These are phyloP conservation scores for Naematelia encephala DNA, from an alignment of 768 basidiomycete genomes.

Conservation along the genomic window DNA sequence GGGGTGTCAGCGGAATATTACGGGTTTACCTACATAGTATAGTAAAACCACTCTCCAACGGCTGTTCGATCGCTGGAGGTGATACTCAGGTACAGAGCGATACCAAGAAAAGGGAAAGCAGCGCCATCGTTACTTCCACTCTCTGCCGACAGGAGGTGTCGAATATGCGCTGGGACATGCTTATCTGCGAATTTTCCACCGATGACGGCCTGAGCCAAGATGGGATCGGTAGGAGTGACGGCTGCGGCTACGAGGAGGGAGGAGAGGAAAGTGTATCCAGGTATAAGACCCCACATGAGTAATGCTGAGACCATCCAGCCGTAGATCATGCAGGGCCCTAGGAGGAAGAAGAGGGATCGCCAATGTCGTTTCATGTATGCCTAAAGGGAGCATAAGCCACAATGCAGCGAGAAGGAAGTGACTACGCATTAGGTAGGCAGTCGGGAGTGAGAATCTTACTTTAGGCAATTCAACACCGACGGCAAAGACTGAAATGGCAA, in stretches of 20 bases:
- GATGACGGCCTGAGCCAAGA: constrained; percentile 84
- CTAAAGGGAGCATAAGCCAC: too few relatives aligned
- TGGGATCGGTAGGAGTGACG: constrained; percentile 91
- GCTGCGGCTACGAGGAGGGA: constrained; percentile 87
- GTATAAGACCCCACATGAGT: constrained; percentile 87
- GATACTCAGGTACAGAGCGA: constrained; percentile 80
- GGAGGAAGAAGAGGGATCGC: constrained; percentile 78
- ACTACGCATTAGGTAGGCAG: too few relatives aligned
- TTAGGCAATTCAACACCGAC: constrained; percentile 94
- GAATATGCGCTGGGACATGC: constrained; percentile 74
- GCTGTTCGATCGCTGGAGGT: constrained; percentile 63
- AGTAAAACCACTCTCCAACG: constrained; percentile 73
- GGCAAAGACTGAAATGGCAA: constrained; percentile 95
- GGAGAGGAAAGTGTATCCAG: constrained; percentile 81
- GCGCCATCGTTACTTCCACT: constrained; percentile 96
- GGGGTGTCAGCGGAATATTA: constrained; percentile 15
- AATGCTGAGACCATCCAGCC: constrained; percentile 89
- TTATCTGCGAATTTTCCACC: constrained; percentile 98
- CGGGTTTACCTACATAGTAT: constrained; percentile 60
- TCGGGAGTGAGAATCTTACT: constrained; percentile 26
- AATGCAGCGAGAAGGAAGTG: too few relatives aligned
- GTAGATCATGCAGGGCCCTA: constrained; percentile 59
- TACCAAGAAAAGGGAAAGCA: constrained; percentile 80
- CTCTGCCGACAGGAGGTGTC: constrained; percentile 79
- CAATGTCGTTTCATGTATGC: constrained; percentile 92